Conservation (phyloP, 306 rosid species). For the Pachyrhizus erosus region DNA sequence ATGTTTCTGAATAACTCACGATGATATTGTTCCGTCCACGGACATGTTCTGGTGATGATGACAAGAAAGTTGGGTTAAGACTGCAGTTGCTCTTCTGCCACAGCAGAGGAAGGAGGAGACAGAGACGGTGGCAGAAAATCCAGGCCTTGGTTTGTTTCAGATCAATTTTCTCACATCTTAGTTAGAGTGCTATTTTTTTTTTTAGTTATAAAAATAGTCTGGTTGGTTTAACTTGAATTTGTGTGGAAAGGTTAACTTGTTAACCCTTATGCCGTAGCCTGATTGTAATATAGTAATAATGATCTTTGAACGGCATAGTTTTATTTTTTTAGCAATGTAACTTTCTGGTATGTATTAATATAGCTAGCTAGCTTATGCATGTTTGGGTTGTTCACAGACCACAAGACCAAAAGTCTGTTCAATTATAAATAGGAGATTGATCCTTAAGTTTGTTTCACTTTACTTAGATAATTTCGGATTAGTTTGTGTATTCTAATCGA, state of each 20-base stretch:
- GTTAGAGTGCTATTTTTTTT: background rate
- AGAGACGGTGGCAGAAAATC: too few relatives aligned
- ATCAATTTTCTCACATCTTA: background rate
- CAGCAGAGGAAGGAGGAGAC: too few relatives aligned
- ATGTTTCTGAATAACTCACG: too few relatives aligned
- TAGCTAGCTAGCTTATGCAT: background rate
- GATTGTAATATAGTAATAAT: background rate
- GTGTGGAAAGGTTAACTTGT: background rate
- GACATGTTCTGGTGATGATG: conserved; percentile 44
- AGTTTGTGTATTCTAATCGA: too few relatives aligned
- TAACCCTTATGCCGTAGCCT: conserved; percentile 2
- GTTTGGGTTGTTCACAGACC: background rate
- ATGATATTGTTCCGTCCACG: background rate
- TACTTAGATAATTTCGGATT: background rate
- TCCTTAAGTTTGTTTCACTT: background rate
- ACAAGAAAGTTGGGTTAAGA: conserved; percentile 48
- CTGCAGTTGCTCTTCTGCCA: conserved; percentile 49
- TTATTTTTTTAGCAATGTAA: background rate
- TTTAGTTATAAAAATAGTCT: background rate
- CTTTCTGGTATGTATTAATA: background rate
- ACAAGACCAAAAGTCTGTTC: background rate
- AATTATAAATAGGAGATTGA: background rate
- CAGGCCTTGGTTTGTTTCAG: conserved; percentile 67
- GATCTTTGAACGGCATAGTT: conserved; percentile 13
- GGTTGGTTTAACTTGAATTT: conserved; percentile 7